Percentiles rank a stretch among this genome's conserved stretches.
Evolutionary conservation across 2,329 filamentous ascomycete species (phyloP).

Genomic region (Aspergillus fumigatus): DNA sequence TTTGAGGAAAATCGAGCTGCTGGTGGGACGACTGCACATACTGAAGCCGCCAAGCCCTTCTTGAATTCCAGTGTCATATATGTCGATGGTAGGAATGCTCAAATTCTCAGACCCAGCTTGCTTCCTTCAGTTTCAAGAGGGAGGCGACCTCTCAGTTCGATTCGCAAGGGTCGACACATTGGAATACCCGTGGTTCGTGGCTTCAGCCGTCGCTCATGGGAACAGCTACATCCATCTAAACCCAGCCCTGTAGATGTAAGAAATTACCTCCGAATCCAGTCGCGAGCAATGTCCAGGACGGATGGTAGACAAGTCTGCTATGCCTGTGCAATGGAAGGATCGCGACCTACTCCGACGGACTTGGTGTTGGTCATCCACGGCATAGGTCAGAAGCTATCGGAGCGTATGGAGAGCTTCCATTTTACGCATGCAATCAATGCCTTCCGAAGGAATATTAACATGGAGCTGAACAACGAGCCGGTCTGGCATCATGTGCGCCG

Average conservation of each 20-base stretch:
- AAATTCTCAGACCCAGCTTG: constrained; percentile 78
- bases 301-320: constrained; percentile 35
- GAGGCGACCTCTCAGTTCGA: constrained; percentile 73
- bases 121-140: constrained; percentile 82
- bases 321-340: constrained; percentile 61
- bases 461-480: constrained; percentile 69
- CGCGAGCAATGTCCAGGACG: constrained; percentile 21
- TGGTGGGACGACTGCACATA: constrained; percentile 37
- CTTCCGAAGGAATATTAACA: constrained; percentile 79
- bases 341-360: constrained; percentile 71
- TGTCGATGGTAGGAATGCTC: constrained; percentile 70
- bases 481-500: constrained; percentile 72
- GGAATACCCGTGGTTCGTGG: constrained; percentile 86
- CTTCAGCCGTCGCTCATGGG: constrained; percentile 75
- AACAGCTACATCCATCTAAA: constrained; percentile 60
- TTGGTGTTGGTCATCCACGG: constrained; percentile 88
- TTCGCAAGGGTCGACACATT: constrained; percentile 75
- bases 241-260: constrained; percentile 38
- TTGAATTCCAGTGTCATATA: constrained; percentile 80
- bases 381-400: constrained; percentile 93
- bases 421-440: constrained; percentile 95
- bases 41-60: constrained; percentile 55
- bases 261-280: constrained; percentile 40
- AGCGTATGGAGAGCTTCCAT: constrained; percentile 91
- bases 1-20: constrained; percentile 40